phyloP scores from a whole-genome alignment of 257 asterid species.

The Solanum pimpinellifolium region DNA sequence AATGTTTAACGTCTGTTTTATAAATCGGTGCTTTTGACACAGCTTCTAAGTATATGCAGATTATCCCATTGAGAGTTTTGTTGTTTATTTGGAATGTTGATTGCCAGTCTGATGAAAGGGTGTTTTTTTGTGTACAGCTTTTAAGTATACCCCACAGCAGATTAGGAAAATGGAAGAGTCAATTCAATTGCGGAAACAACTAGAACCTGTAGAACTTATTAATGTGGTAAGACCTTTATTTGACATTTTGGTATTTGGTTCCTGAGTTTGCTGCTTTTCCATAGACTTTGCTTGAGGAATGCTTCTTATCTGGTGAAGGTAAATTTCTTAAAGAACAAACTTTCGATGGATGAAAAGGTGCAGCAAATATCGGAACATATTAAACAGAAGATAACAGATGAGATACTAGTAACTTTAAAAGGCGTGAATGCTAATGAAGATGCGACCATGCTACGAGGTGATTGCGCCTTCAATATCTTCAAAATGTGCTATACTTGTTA shows the following conservation, averaged over 20 bases:
- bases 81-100: not conserved
- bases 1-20: not conserved
- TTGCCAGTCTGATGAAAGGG: not conserved
- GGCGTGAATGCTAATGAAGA: conserved; percentile 43
- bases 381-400: conserved; percentile 52
- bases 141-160: conserved; percentile 63
- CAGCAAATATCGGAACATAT: conserved; percentile 44
- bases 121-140: conserved; percentile 22
- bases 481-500: not conserved
- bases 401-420: conserved; percentile 42
- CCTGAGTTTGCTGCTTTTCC: not conserved
- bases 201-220: conserved; percentile 71
- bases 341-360: conserved; percentile 31
- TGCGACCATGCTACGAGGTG: conserved; percentile 50
- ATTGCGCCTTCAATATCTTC: conserved; percentile 5
- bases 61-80: conserved; percentile 1
- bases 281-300: not conserved
- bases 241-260: not conserved
- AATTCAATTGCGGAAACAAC: conserved; percentile 53
- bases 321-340: conserved; percentile 29
- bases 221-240: conserved; percentile 44
- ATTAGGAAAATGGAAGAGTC: conserved; percentile 80
- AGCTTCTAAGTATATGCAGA: not conserved
- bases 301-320: conserved; percentile 29
- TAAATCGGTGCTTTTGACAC: not conserved